Percentiles rank a stretch among this genome's conserved stretches.
phyloP scores from a whole-genome alignment of 495 filamentous ascomycete species.

The Delitschia confertaspora region DNA sequence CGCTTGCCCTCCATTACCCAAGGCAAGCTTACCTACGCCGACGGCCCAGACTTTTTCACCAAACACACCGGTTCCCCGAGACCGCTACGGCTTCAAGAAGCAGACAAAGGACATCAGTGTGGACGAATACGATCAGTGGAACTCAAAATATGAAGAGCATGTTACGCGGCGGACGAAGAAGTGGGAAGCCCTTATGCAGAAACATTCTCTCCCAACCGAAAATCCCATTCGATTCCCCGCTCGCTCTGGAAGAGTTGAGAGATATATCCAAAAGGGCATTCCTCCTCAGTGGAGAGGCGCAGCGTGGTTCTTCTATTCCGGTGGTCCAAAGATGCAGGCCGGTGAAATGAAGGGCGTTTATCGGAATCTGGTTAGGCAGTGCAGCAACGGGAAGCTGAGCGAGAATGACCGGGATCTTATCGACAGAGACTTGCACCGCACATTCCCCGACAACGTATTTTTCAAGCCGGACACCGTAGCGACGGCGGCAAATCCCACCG shows the following conservation, averaged over 20 bases:
- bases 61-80: conserved; percentile 40
- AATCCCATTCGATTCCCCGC: conserved; percentile 69
- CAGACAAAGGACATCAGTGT: conserved; percentile 67
- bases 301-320: conserved; percentile 98
- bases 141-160: conserved; percentile 57
- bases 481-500: conserved; percentile 23
- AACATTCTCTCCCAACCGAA: conserved; percentile 63
- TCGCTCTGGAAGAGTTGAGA: conserved; percentile 70
- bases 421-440: conserved; percentile 88
- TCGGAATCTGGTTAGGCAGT: conserved; percentile 53
- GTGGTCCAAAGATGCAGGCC: conserved; percentile 62
- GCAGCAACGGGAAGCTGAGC: conserved; percentile 52
- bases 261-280: conserved; percentile 90
- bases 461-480: conserved; percentile 64
- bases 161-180: conserved; percentile 64
- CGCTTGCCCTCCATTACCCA: background rate
- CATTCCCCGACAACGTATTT: conserved; percentile 87
- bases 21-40: background rate
- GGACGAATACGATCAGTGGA: conserved; percentile 78
- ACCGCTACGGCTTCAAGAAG: conserved; percentile 88
- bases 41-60: background rate
- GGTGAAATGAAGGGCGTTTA: conserved; percentile 68
- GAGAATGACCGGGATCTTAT: conserved; percentile 79
- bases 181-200: conserved; percentile 69
- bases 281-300: conserved; percentile 85